Conservation (phyloP, 768 basidiomycete genomes). For the Postia placenta region DNA sequence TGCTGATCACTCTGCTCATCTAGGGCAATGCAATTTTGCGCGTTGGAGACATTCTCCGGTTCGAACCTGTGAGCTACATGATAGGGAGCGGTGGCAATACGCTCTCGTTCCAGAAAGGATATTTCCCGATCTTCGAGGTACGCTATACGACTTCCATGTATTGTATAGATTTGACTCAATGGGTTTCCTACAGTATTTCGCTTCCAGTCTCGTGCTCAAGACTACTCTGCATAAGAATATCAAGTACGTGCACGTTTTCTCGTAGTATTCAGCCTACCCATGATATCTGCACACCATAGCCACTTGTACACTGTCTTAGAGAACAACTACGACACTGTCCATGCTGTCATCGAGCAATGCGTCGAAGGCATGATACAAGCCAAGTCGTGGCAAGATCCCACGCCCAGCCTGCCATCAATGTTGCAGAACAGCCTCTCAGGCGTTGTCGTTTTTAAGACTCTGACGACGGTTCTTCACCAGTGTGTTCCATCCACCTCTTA, state of each 20-base stretch:
- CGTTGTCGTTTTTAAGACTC: conserved; percentile 37
- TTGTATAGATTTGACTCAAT: no score
- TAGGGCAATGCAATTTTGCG: conserved; percentile 1
- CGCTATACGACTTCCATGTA: no score
- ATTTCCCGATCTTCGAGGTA: conserved; percentile 46
- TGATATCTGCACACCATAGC: conserved; percentile 11
- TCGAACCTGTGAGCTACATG: neutral
- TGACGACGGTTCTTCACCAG: conserved; percentile 47
- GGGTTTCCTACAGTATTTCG: conserved; percentile 44
- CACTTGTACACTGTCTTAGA: conserved; percentile 23
- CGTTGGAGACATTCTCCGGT: conserved; percentile 1
- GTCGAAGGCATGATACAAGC: conserved; percentile 16
- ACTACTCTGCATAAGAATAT: conserved; percentile 44
- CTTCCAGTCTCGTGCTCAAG: conserved; percentile 54
- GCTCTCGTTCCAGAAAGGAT: conserved; percentile 56
- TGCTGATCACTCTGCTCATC: no score
- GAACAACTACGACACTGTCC: conserved; percentile 33
- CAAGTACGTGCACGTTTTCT: conserved; percentile 45
- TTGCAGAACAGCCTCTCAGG: conserved; percentile 25
- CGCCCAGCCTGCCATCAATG: neutral
- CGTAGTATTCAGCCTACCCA: neutral
- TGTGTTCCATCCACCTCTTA: conserved; percentile 21
- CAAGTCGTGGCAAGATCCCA: conserved; percentile 29
- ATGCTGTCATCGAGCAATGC: conserved; percentile 29
- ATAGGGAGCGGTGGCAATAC: conserved; percentile 11